phyloP scores from a whole-genome alignment of 768 basidiomycete species.

The Mycena albidolilacea region DNA sequence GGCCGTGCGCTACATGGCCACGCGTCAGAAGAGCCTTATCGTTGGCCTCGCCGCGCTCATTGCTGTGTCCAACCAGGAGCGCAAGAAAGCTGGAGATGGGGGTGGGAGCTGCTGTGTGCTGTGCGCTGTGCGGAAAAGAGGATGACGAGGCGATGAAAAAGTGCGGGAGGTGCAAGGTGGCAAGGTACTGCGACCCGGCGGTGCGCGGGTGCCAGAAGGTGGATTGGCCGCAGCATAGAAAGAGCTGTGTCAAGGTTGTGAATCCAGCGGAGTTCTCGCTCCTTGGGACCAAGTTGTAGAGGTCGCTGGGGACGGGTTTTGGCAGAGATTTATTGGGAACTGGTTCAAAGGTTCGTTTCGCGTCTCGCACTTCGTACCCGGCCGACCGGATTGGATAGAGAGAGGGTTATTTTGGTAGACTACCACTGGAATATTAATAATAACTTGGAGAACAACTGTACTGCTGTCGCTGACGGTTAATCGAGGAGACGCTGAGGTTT shows the following conservation, averaged over 20 bases:
- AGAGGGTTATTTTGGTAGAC: too few relatives aligned
- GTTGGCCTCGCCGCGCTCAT: slow-evolving; percentile 41
- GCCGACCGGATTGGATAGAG: too few relatives aligned
- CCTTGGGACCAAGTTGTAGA: slow-evolving; percentile 11
- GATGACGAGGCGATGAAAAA: slow-evolving; percentile 44
- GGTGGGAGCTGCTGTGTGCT: slow-evolving; percentile 51
- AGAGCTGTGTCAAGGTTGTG: slow-evolving; percentile 38
- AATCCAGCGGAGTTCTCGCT: slow-evolving; percentile 10
- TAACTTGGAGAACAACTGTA: too few relatives aligned
- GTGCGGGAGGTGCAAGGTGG: slow-evolving; percentile 55
- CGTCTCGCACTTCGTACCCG: too few relatives aligned
- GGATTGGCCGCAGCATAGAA: slow-evolving; percentile 60
- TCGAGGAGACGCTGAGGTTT: too few relatives aligned
- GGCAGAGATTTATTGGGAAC: too few relatives aligned
- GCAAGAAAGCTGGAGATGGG: slow-evolving; percentile 37
- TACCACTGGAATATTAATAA: too few relatives aligned
- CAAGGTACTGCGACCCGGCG: slow-evolving; percentile 50
- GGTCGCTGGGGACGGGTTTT: too few relatives aligned
- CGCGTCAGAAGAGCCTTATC: slow-evolving; percentile 13
- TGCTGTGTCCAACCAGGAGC: slow-evolving; percentile 47
- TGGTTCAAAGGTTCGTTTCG: too few relatives aligned
- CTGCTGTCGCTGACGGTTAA: too few relatives aligned
- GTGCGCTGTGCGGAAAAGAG: slow-evolving; percentile 52
- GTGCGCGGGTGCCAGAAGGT: slow-evolving; percentile 52
- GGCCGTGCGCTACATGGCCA: slow-evolving; percentile 45